A percentile compares a stretch with the other conserved stretches of the same genome.
Evolutionary conservation across 2,329 filamentous ascomycete genomes (phyloP).

Genomic region (Microsporum audouinii): DNA sequence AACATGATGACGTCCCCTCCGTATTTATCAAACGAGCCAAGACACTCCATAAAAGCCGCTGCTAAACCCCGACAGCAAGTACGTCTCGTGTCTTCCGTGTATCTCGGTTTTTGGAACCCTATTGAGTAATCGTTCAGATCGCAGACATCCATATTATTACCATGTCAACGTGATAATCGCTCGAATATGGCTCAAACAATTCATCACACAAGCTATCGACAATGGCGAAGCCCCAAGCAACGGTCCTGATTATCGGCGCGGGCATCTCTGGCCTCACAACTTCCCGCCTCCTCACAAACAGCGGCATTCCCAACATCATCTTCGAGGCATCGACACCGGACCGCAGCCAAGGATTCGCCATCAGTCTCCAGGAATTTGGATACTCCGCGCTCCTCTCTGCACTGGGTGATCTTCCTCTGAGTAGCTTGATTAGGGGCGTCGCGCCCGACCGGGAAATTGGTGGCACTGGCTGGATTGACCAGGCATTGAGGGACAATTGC

Average conservation of each 20-base stretch:
- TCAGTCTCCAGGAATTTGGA: neutral
- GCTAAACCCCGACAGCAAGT: neutral
- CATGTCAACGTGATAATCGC: neutral
- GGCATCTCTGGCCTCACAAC: neutral
- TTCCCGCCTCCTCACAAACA: neutral
- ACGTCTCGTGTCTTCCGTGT: neutral
- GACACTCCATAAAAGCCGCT: neutral
- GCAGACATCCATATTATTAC: neutral
- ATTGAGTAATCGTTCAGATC: neutral
- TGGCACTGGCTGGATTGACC: neutral
- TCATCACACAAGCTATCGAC: neutral
- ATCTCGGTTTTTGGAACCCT: neutral
- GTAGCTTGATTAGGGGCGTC: neutral
- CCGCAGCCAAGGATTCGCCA: neutral
- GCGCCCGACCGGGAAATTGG: neutral
- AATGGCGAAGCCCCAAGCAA: neutral
- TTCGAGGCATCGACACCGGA: neutral
- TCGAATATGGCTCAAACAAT: conserved; percentile 24
- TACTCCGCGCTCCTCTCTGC: neutral
- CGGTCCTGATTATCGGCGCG: neutral
- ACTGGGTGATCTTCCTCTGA: neutral
- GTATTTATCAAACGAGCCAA: neutral
- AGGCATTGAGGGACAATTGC: neutral
- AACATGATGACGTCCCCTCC: neutral
- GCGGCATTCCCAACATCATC: neutral